Evolutionary conservation across 345 rosid species (phyloP).

Genomic region (Ceriops zippeliana): DNA sequence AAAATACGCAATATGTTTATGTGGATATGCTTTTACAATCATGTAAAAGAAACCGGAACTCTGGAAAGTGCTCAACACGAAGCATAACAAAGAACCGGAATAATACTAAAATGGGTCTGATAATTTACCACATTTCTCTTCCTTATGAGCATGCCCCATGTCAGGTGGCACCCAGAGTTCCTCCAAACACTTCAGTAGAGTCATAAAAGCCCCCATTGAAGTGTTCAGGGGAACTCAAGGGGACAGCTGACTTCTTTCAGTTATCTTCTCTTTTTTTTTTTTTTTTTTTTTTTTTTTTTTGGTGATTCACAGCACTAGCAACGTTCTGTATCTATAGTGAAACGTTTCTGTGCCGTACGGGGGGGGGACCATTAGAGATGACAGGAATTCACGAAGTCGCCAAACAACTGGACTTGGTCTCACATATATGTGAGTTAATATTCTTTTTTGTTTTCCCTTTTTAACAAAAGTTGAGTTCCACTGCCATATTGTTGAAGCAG

Average conservation of each 20-base stretch:
- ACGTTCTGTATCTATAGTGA: not conserved
- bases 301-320: not conserved
- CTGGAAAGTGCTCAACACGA: no score
- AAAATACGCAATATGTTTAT: no score
- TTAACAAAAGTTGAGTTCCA: no score
- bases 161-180: slow-evolving; percentile 33
- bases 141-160: not conserved
- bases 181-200: slow-evolving; percentile 35
- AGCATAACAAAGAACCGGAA: no score
- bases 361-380: not conserved
- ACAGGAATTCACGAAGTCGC: not conserved
- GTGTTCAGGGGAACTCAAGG: slow-evolving; percentile 39
- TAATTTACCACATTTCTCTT: no score
- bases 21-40: no score
- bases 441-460: no score
- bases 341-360: not conserved
- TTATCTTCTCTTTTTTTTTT: not conserved
- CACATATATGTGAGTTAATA: no score
- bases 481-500: no score
- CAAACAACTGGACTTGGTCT: slow-evolving; percentile 1
- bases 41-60: no score
- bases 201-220: slow-evolving; percentile 22
- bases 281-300: not conserved
- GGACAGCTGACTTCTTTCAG: slow-evolving; percentile 20
- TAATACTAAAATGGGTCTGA: no score